Base-by-base conservation (phyloP, 345 rosid species). In the Barbarea vulgaris region DNA sequence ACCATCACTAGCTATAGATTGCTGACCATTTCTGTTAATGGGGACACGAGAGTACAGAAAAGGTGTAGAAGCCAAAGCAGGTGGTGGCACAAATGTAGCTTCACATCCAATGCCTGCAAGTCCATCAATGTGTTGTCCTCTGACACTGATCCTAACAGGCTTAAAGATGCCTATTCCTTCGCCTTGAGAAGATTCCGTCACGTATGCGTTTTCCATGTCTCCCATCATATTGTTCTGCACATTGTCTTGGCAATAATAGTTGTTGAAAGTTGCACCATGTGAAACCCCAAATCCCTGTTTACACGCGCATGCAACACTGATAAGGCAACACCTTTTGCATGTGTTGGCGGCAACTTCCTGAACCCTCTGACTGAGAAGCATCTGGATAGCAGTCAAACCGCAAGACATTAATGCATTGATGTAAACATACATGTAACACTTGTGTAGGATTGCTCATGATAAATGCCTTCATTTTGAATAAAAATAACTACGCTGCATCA, bases 91-190 rank as follows among this genome's bases (percentile, higher is more conserved):
- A 79, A 83, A 91, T 65, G 93, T 79, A 77, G 87, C 80, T 80
- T 93, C 97, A 28, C 93, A 89, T 74, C 97, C 97, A 77, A 94
- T 89, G 72, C 95, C 98, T 1, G 98, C 98, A 82, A 94, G 97
- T 64, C 98, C 98, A 82, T 94, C 98, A 67, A 81, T 86, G 75
- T 86, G 88, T 24, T 70, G 76, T 54, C 96, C 96, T 88, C 94
- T 87, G 67, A 89, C 93, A 81, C 86, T 96, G 54, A 91, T 91
- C 76, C 95, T 82, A 9, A 91, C 97, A 60, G 97, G 96, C 84
- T 91, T 90, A 82, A 85, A 85, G 44, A 79, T 72, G 73, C 93
- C 93, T 80, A 74, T 90, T 56, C 88, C 93, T 64, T 86, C 93
- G 10, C 86, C 87, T 81, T 86, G 97, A 79, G 88, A 67, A 54